These are phyloP conservation scores for Leptographium galeiforme DNA, from an alignment of 2,329 filamentous ascomycete genomes.

Conservation along the genomic window DNA sequence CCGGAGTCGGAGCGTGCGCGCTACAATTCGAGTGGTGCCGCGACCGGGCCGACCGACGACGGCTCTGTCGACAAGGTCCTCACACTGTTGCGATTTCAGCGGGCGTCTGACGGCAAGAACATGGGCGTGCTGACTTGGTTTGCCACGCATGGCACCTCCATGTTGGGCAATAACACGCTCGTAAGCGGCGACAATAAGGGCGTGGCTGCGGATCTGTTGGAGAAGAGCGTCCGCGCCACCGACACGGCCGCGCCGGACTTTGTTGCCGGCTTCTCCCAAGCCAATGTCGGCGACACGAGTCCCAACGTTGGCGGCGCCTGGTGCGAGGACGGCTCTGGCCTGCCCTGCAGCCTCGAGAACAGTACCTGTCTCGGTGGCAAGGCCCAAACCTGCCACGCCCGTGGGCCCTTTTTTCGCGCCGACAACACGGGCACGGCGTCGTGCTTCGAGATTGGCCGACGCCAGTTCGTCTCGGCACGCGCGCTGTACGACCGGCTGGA, in stretches of 20 bases:
- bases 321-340: slow-evolving; percentile 69
- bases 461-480: slow-evolving; percentile 47
- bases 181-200: slow-evolving; percentile 90
- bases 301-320: slow-evolving; percentile 75
- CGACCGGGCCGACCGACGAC: slow-evolving; percentile 31
- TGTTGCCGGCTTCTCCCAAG: slow-evolving; percentile 81
- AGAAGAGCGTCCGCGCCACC: slow-evolving; percentile 48
- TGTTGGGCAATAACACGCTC: slow-evolving; percentile 81
- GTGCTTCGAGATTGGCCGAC: slow-evolving; percentile 60
- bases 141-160: slow-evolving; percentile 77
- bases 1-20: slow-evolving; percentile 55
- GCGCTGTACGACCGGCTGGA: slow-evolving; percentile 36
- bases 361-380: slow-evolving; percentile 63
- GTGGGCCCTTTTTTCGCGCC: slow-evolving; percentile 52
- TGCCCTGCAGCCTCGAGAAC: slow-evolving; percentile 57
- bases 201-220: slow-evolving; percentile 71
- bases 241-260: slow-evolving; percentile 47
- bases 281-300: slow-evolving; percentile 79
- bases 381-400: slow-evolving; percentile 54
- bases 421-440: slow-evolving; percentile 60
- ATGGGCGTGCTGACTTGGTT: slow-evolving; percentile 84
- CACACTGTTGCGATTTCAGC: slow-evolving; percentile 63
- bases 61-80: slow-evolving; percentile 54
- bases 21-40: slow-evolving; percentile 39
- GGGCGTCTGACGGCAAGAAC: slow-evolving; percentile 56